These are phyloP conservation scores for Teratosphaeriaceae sp. DNA, from an alignment of 2,329 filamentous ascomycete species.

Conservation along the genomic window DNA sequence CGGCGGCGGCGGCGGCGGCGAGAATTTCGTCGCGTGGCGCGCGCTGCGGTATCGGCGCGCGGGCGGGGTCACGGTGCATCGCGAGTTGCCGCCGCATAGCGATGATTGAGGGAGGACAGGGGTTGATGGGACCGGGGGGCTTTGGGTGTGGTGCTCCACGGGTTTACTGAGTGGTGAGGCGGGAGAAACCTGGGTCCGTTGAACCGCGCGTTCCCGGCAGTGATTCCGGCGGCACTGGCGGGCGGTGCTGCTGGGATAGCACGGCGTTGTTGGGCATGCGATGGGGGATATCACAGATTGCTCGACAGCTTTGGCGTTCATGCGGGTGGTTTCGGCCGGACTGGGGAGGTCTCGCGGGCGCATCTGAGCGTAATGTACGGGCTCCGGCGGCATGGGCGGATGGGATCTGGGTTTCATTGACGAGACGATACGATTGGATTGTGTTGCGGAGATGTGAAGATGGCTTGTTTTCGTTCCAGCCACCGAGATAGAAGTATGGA, in stretches of 20 bases:
- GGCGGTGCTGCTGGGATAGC: slow-evolving; percentile 11
- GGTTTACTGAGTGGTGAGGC: not conserved
- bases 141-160: too few relatives aligned
- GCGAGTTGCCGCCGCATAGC: slow-evolving; percentile 18
- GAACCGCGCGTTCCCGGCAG: not conserved
- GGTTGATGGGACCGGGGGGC: not conserved
- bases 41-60: slow-evolving; percentile 43
- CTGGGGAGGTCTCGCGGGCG: not conserved
- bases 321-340: not conserved
- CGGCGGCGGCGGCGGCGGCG: slow-evolving; percentile 24
- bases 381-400: too few relatives aligned
- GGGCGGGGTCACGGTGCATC: slow-evolving; percentile 32
- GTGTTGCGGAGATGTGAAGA: too few relatives aligned
- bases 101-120: not conserved
- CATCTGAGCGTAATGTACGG: slow-evolving; percentile 2
- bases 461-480: too few relatives aligned
- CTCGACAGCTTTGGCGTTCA: slow-evolving; percentile 1
- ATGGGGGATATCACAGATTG: slow-evolving; percentile 14
- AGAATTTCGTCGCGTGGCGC: slow-evolving; percentile 27
- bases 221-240: not conserved
- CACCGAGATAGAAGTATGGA: too few relatives aligned
- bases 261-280: slow-evolving; percentile 16
- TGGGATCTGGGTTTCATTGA: not conserved
- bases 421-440: too few relatives aligned
- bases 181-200: too few relatives aligned